Conservation (phyloP, 352 stramenopile genomes). For the Phytophthora cryptogea region DNA sequence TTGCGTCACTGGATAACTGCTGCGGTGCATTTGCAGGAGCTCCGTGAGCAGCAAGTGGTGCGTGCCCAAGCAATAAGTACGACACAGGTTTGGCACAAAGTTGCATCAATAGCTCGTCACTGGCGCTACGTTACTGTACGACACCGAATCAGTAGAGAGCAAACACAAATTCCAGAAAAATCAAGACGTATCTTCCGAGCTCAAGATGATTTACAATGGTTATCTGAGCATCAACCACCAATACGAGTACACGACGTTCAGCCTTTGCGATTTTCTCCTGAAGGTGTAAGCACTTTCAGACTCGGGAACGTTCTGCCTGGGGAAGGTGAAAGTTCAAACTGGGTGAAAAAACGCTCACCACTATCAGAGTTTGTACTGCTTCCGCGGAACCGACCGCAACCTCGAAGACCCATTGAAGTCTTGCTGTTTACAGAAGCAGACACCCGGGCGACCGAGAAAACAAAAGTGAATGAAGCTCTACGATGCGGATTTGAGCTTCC, state of each 20-base stretch:
- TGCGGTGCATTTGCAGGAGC: conserved; percentile 38
- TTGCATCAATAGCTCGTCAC: conserved; percentile 40
- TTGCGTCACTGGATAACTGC: conserved; percentile 56
- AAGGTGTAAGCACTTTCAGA: neutral
- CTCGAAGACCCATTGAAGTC: conserved; percentile 40
- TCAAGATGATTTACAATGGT: conserved; percentile 11
- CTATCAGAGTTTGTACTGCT: conserved; percentile 44
- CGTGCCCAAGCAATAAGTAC: conserved; percentile 26
- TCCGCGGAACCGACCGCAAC: conserved; percentile 42
- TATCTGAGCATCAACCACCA: conserved; percentile 1
- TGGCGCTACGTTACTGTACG: conserved; percentile 34
- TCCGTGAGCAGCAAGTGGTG: conserved; percentile 35
- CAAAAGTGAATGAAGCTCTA: conserved; percentile 10
- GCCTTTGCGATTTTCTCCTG: neutral
- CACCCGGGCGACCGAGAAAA: conserved; percentile 1
- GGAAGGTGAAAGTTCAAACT: conserved; percentile 3
- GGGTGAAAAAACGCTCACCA: conserved; percentile 14
- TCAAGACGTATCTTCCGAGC: conserved; percentile 4
- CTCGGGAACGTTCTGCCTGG: neutral
- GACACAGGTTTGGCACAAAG: conserved; percentile 29
- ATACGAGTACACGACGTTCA: neutral
- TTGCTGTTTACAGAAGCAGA: conserved; percentile 17
- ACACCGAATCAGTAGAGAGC: conserved; percentile 8
- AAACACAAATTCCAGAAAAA: conserved; percentile 1
- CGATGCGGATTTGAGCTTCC: conserved; percentile 41